Conservation (phyloP, 2,329 filamentous ascomycete species). For the Ophiostoma tasmaniense region DNA sequence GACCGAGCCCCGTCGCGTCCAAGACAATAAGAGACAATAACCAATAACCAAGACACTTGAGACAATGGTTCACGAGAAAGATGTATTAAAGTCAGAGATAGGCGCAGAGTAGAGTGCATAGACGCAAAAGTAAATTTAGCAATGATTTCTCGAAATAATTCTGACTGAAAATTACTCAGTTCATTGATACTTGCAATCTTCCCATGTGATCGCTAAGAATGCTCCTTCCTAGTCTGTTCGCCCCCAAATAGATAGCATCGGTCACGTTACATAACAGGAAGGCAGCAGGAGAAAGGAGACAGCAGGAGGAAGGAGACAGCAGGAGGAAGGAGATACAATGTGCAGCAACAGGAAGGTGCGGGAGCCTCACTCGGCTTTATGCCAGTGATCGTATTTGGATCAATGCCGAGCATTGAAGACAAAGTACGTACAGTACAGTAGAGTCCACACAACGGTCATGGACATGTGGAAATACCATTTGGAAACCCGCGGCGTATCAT, state of each 20-base stretch:
- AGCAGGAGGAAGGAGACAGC: not conserved
- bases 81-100: not conserved
- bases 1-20: not conserved
- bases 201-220: too few species aligned
- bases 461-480: not conserved
- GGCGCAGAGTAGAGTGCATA: not conserved
- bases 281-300: not conserved
- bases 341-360: not conserved
- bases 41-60: not conserved
- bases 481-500: slow-evolving; percentile 1
- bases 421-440: too few species aligned
- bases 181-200: too few species aligned
- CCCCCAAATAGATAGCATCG: not conserved
- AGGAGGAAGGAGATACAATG: not conserved
- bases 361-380: not conserved
- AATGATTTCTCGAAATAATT: too few species aligned
- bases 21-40: not conserved
- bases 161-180: too few species aligned
- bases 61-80: not conserved
- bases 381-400: too few species aligned
- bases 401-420: not conserved
- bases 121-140: not conserved
- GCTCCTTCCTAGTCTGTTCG: not conserved
- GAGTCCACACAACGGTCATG: not conserved
- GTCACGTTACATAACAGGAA: not conserved